Percentiles rank a stretch among this genome's conserved stretches.
Evolutionary conservation across 1,139 yeast species (phyloP).

Genomic region (Suhomyces kunorum): DNA sequence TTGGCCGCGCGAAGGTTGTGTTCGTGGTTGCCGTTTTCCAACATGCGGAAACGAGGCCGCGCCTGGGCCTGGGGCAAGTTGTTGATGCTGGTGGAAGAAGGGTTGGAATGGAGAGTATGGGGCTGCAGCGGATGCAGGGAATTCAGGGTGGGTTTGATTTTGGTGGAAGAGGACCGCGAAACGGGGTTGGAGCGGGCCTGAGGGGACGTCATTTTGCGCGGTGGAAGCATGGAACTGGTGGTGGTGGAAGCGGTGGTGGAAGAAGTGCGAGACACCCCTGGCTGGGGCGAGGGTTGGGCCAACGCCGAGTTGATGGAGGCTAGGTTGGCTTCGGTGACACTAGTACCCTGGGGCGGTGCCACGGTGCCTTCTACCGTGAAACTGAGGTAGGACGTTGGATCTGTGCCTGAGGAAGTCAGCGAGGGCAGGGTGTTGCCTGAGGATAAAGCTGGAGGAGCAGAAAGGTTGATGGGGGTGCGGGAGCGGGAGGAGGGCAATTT

Average conservation of each 20-base stretch:
- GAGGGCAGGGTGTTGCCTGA: constrained; percentile 1
- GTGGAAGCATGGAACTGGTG: too few species aligned
- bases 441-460: constrained; percentile 9
- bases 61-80: constrained; percentile 2
- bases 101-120: constrained; percentile 4
- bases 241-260: constrained; percentile 17
- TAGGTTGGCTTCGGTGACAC: constrained; percentile 11
- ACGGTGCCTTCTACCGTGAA: constrained; percentile 9
- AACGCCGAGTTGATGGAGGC: constrained; percentile 10
- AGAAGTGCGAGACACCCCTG: constrained; percentile 21
- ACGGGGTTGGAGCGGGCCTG: constrained; percentile 15
- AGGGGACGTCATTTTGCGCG: constrained; percentile 11
- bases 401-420: constrained; percentile 11
- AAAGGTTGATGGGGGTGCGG: constrained; percentile 18
- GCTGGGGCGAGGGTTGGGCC: constrained; percentile 16
- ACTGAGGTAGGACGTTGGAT: constrained; percentile 15
- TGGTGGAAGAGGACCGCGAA: constrained; percentile 16
- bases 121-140: neutral
- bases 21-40: constrained; percentile 72
- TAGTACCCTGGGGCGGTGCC: constrained; percentile 5
- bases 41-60: constrained; percentile 51
- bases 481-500: constrained; percentile 16
- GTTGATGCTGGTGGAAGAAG: constrained; percentile 15
- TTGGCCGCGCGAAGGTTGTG: constrained; percentile 76
- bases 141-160: constrained; percentile 7